phyloP scores from a whole-genome alignment of 495 filamentous ascomycete genomes.

The Trichocladium uniseriatum region DNA sequence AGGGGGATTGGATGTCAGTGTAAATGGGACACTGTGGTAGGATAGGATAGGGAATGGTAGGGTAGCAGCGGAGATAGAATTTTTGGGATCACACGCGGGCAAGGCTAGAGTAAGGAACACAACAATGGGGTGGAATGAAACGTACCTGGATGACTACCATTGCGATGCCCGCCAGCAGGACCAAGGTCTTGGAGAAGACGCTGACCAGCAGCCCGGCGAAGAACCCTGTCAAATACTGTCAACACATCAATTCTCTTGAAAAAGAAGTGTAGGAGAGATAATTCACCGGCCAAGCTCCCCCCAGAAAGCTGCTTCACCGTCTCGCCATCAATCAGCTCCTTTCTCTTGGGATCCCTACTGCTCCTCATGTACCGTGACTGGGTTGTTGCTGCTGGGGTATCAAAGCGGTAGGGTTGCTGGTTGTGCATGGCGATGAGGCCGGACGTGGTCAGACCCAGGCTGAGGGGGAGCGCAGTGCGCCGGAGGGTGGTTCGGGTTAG shows the following conservation, averaged over 20 bases:
- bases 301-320: slow-evolving; percentile 58
- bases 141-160: slow-evolving; percentile 63
- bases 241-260: background rate
- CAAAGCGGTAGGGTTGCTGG: slow-evolving; percentile 26
- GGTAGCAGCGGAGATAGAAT: too few relatives aligned
- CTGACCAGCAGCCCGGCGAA: slow-evolving; percentile 59
- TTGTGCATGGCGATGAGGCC: slow-evolving; percentile 11
- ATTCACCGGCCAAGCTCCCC: slow-evolving; percentile 54
- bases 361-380: background rate
- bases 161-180: slow-evolving; percentile 60
- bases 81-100: background rate
- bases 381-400: slow-evolving; percentile 8
- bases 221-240: slow-evolving; percentile 40
- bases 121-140: slow-evolving; percentile 6
- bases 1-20: background rate
- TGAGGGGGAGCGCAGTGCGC: slow-evolving; percentile 15
- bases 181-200: slow-evolving; percentile 66
- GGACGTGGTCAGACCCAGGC: slow-evolving; percentile 22
- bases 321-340: slow-evolving; percentile 37
- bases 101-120: too few relatives aligned
- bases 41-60: background rate
- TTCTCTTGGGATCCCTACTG: slow-evolving; percentile 1
- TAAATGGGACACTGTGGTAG: too few relatives aligned
- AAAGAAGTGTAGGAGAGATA: background rate
- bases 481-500: background rate